Conservation (phyloP, 75 land plant genomes). For the Pinus taeda region DNA sequence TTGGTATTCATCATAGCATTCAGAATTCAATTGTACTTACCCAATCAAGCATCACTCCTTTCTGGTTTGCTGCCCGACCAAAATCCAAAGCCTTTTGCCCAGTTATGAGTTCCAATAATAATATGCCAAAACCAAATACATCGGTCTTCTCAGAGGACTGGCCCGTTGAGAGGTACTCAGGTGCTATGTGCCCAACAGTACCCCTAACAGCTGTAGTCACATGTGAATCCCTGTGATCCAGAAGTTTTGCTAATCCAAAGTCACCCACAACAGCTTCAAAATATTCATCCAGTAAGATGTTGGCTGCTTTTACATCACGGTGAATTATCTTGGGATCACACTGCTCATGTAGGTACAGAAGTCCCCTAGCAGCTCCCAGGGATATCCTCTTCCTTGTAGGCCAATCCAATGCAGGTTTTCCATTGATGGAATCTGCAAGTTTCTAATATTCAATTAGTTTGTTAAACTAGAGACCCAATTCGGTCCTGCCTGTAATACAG, state of each 20-base stretch:
- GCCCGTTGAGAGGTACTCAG: constrained; percentile 43
- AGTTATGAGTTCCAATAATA: constrained; percentile 54
- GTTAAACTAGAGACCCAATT: not conserved
- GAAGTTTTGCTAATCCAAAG: constrained; percentile 84
- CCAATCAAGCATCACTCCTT: constrained; percentile 83
- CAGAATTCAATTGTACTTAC: constrained; percentile 24
- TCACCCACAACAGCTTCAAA: constrained; percentile 84
- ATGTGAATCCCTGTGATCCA: constrained; percentile 80
- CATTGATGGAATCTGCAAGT: constrained; percentile 16
- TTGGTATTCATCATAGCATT: not conserved
- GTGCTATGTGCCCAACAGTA: constrained; percentile 49
- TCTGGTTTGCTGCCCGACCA: constrained; percentile 67
- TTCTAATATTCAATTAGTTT: constrained; percentile 6
- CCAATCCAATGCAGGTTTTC: constrained; percentile 76
- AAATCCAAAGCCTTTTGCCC: constrained; percentile 75
- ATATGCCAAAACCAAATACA: constrained; percentile 46
- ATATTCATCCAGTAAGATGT: constrained; percentile 83
- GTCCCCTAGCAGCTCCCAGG: constrained; percentile 69
- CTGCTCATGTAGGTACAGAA: constrained; percentile 81
- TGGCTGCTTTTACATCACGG: constrained; percentile 96
- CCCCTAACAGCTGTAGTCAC: constrained; percentile 85
- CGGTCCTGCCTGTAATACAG: not conserved
- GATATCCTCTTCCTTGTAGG: constrained; percentile 69
- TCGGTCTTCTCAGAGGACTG: constrained; percentile 47
- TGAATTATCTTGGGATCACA: constrained; percentile 98